Conservation (phyloP, 2,329 filamentous ascomycete species). For the Penicillium sclerotiorum region DNA sequence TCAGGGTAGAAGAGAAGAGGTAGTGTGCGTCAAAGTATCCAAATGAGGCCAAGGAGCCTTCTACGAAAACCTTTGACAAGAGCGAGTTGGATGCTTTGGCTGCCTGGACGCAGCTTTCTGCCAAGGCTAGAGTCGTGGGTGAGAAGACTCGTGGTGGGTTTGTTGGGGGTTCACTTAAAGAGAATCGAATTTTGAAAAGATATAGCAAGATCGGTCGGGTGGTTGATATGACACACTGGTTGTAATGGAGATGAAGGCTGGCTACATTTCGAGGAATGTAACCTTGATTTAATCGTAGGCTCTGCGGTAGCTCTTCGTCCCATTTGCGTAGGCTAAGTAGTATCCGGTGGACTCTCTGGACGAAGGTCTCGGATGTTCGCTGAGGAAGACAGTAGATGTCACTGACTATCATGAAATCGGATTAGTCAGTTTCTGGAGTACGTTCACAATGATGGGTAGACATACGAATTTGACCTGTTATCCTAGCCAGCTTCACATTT, state of each 20-base stretch:
- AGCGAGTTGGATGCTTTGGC: slow-evolving; percentile 24
- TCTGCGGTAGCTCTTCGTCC: slow-evolving; percentile 21
- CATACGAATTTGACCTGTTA: slow-evolving; percentile 25
- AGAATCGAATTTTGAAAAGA: slow-evolving; percentile 28
- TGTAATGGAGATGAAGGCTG: slow-evolving; percentile 30
- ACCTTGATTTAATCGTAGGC: slow-evolving; percentile 21
- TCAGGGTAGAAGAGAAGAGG: slow-evolving; percentile 26
- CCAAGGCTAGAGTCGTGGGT: slow-evolving; percentile 21
- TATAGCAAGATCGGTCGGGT: slow-evolving; percentile 32
- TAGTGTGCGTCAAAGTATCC: slow-evolving; percentile 29
- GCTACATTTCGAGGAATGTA: slow-evolving; percentile 21
- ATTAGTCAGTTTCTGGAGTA: neutral
- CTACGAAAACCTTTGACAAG: slow-evolving; percentile 24
- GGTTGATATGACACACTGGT: slow-evolving; percentile 31
- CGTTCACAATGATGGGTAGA: neutral
- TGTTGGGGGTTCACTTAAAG: slow-evolving; percentile 1
- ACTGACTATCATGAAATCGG: slow-evolving; percentile 4
- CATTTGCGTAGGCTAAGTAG: slow-evolving; percentile 22
- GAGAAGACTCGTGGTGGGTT: slow-evolving; percentile 13
- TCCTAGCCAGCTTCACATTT: slow-evolving; percentile 24
- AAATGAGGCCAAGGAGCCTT: slow-evolving; percentile 25
- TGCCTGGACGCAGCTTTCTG: slow-evolving; percentile 26
- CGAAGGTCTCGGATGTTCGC: slow-evolving; percentile 25
- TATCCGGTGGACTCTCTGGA: slow-evolving; percentile 17
- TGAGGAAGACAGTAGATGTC: slow-evolving; percentile 20